Base-by-base conservation (phyloP, 2,329 filamentous ascomycete species). In the Botrytis aclada region DNA sequence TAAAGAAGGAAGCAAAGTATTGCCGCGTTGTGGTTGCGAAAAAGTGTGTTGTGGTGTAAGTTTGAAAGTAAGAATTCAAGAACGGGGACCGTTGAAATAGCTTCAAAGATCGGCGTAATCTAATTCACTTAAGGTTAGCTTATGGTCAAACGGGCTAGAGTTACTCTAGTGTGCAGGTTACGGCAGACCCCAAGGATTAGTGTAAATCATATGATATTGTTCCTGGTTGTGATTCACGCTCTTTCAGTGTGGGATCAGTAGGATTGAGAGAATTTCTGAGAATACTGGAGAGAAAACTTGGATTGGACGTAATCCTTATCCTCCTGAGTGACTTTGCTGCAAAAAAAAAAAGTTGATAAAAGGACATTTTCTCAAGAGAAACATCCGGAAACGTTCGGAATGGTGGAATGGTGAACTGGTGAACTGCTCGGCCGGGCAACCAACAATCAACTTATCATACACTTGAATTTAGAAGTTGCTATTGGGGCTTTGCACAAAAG, bases 51-150 rank as follows among this genome's bases (percentile, higher is more conserved):
- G 71, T 62, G 29, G 34, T 62, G 65, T 73, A 45, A 65, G 37
- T 54, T 62, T 70, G 60, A 73, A 63, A 70, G 71, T 70, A 47
- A 61, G 61, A 41, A 37, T 65, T 73, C 51, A n/a, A 66, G 62
- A 60, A 32, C 20, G 45, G 43, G 29, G 32, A 47, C 37, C 25
- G 60, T 71, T 41, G 25, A 73, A 51, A 56, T 73, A 63, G 61
- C 58, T 66, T 39, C 47, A 66, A 41, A 47, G 39, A n/a, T 69
- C 14, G 41, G 37, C 25, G n/a, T 37, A 37, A 62, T 70, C 71
- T 72, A 37, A 72, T 72, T 72, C 71, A 72, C 71, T 63, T 60
- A 54, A 22, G n/a, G 51, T 72, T 70, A 72, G 71, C 65, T 60
- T 63, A 29, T 56, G 41, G 6, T 47, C 45, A 29, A 29, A 29